phyloP scores from a whole-genome alignment of 495 filamentous ascomycete genomes.

The Bryoglossum gracile region DNA sequence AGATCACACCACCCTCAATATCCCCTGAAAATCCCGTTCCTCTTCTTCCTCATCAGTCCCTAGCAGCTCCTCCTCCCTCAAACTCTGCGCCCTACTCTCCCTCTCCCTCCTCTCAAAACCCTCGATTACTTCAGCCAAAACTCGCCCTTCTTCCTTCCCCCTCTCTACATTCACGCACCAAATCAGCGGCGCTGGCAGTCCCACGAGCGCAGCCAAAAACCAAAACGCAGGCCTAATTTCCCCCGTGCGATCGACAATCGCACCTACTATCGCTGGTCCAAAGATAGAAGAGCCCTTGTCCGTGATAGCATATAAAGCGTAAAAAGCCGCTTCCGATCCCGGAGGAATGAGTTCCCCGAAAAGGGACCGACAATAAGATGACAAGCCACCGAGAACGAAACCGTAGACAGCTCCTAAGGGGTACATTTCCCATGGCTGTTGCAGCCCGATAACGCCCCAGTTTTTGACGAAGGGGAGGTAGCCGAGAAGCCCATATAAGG shows the following conservation, averaged over 20 bases:
- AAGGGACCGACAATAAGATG: constrained; percentile 85
- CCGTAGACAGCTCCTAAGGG: constrained; percentile 86
- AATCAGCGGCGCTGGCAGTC: constrained; percentile 76
- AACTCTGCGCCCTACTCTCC: constrained; percentile 6
- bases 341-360: constrained; percentile 90
- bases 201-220: constrained; percentile 79
- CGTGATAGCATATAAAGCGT: constrained; percentile 93
- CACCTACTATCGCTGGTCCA: constrained; percentile 87
- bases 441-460: constrained; percentile 73
- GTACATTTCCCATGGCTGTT: constrained; percentile 96
- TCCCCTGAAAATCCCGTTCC: no score
- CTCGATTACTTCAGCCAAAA: constrained; percentile 61
- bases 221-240: constrained; percentile 90
- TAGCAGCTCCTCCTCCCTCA: constrained; percentile 8
- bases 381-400: constrained; percentile 87
- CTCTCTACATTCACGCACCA: constrained; percentile 83
- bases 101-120: constrained; percentile 34
- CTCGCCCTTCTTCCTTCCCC: constrained; percentile 70
- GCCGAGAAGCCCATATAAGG: constrained; percentile 82
- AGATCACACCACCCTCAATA: no score
- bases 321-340: constrained; percentile 92
- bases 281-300: constrained; percentile 95
- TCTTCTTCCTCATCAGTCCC: constrained; percentile 13
- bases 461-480: constrained; percentile 75
- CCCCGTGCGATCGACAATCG: constrained; percentile 81